A percentile compares a stretch with the other conserved stretches of the same genome.
phyloP scores from a whole-genome alignment of 2,329 filamentous ascomycete species.

The Claviceps sp. region DNA sequence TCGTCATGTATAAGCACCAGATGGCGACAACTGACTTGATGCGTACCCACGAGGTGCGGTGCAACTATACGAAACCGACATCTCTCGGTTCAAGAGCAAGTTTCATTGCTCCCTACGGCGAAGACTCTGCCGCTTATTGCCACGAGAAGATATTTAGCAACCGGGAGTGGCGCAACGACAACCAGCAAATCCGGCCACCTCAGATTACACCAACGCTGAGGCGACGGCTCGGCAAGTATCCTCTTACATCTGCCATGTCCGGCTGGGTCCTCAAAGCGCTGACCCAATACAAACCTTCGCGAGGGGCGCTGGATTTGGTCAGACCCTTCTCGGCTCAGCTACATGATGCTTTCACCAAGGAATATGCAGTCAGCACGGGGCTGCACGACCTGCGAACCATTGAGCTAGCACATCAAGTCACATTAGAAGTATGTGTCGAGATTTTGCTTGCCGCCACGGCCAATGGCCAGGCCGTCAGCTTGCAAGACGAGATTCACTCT shows the following conservation, averaged over 20 bases:
- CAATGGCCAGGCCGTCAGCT: not conserved
- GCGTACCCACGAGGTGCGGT: not conserved
- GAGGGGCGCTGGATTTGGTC: not conserved
- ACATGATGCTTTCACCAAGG: not conserved
- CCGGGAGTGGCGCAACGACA: not conserved
- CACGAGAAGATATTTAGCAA: not conserved
- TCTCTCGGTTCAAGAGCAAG: not conserved
- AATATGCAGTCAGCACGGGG: not conserved
- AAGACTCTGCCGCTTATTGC: not conserved
- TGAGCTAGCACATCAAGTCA: conserved; percentile 3
- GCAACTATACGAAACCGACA: not conserved
- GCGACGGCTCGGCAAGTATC: not conserved
- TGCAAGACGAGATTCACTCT: not conserved
- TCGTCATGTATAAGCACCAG: not conserved
- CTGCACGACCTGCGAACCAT: conserved; percentile 2
- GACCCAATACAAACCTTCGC: not conserved
- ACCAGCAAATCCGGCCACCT: not conserved
- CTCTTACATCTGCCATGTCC: conserved; percentile 3
- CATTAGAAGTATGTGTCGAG: conserved; percentile 1
- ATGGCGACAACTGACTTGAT: not conserved
- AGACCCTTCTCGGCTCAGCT: not conserved
- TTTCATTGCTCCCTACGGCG: not conserved
- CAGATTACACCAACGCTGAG: not conserved
- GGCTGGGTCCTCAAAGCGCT: conserved; percentile 1
- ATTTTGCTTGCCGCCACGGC: conserved; percentile 2